A percentile compares a stretch with the other conserved stretches of the same genome.
phyloP scores from a whole-genome alignment of 345 rosid genomes.

The Odontarrhena argentea region DNA sequence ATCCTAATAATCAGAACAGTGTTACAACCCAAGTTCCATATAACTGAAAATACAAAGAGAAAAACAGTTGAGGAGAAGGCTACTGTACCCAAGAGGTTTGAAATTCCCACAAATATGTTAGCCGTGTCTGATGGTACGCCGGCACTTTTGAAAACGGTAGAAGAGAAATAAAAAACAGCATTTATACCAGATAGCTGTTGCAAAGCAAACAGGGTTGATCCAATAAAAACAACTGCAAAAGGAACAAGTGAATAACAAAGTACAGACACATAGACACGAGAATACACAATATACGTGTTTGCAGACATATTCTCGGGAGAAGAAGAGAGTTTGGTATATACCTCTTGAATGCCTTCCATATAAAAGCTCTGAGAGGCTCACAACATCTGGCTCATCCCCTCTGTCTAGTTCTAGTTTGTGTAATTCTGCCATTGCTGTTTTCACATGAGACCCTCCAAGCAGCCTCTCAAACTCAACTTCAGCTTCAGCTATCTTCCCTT shows the following conservation, averaged over 20 bases:
- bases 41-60: background rate
- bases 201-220: conserved; percentile 99
- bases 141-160: conserved; percentile 91
- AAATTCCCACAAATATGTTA: conserved; percentile 72
- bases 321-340: conserved; percentile 42
- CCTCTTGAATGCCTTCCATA: conserved; percentile 87
- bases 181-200: conserved; percentile 99
- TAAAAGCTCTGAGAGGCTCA: conserved; percentile 69
- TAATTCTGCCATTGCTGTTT: conserved; percentile 75
- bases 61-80: conserved; percentile 23
- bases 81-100: conserved; percentile 70
- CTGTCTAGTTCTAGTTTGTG: conserved; percentile 71
- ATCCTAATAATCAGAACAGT: conserved; percentile 52
- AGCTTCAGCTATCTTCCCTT: conserved; percentile 83
- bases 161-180: conserved; percentile 97
- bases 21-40: conserved; percentile 7
- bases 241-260: conserved; percentile 72
- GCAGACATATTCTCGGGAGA: conserved; percentile 15
- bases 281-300: conserved; percentile 7
- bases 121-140: conserved; percentile 86
- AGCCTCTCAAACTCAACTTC: conserved; percentile 87
- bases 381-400: conserved; percentile 65
- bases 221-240: conserved; percentile 99
- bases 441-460: conserved; percentile 78
- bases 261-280: conserved; percentile 35